Evolutionary conservation across 2,329 filamentous ascomycete species (phyloP).

Genomic region (Epichloe amarillans): DNA sequence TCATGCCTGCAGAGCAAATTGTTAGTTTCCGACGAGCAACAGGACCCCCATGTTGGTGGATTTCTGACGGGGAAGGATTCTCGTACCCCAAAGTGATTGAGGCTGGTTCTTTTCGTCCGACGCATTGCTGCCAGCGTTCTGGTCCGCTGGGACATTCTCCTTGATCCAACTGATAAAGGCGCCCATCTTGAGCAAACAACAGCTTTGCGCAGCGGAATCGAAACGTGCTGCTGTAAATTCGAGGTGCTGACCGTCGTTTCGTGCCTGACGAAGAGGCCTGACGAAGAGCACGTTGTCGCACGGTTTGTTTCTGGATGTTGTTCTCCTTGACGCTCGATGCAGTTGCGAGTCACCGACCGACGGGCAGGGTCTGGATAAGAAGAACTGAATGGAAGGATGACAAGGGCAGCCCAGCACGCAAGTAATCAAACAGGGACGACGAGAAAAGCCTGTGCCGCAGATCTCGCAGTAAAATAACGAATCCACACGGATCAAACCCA

Average conservation of each 20-base stretch:
- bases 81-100: conserved; percentile 23
- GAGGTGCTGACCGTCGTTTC: not conserved
- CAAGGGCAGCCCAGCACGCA: not conserved
- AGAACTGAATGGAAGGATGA: not conserved
- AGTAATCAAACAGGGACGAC: not conserved
- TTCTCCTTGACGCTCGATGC: not conserved
- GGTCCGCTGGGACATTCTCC: conserved; percentile 14
- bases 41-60: not conserved
- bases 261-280: not conserved
- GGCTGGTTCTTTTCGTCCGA: conserved; percentile 12
- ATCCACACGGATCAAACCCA: not conserved
- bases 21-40: not conserved
- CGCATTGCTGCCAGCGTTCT: conserved; percentile 11
- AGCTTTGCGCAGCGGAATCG: conserved; percentile 1
- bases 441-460: not conserved
- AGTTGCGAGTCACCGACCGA: not conserved
- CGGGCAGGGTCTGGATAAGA: not conserved
- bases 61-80: not conserved
- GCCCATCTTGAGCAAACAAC: conserved; percentile 19
- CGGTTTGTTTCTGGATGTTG: too few relatives aligned
- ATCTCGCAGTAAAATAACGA: not conserved
- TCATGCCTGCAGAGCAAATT: conserved; percentile 19
- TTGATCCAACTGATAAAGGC: conserved; percentile 26
- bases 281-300: not conserved
- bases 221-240: too few relatives aligned